phyloP scores from a whole-genome alignment of 2,329 filamentous ascomycete species.

The Thelonectria rubi region DNA sequence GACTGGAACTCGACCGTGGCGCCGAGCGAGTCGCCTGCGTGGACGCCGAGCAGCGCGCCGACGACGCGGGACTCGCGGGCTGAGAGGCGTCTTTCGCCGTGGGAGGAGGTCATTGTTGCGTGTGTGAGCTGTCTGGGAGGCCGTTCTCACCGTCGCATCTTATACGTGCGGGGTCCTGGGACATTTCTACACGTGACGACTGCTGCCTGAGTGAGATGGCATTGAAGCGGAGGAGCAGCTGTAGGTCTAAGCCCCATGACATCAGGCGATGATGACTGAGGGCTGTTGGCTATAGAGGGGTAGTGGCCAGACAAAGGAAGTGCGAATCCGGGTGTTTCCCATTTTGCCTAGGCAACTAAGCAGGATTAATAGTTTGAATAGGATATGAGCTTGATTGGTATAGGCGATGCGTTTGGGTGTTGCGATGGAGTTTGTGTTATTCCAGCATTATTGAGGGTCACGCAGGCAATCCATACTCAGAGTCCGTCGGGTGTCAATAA shows the following conservation, averaged over 20 bases:
- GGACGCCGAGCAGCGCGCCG: slow-evolving; percentile 57
- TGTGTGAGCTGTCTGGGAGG: too few relatives aligned
- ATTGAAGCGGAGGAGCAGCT: too few relatives aligned
- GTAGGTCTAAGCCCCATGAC: not conserved
- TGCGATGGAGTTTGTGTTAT: too few relatives aligned
- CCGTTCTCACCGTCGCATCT: too few relatives aligned
- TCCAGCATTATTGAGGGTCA: too few relatives aligned
- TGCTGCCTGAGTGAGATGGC: not conserved
- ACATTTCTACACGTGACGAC: not conserved
- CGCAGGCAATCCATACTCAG: too few relatives aligned
- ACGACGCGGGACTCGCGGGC: slow-evolving; percentile 45
- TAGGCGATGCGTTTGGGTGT: too few relatives aligned
- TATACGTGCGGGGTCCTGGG: not conserved
- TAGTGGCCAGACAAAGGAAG: not conserved
- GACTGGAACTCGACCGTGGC: slow-evolving; percentile 55
- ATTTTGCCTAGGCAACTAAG: too few relatives aligned
- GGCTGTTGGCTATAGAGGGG: not conserved
- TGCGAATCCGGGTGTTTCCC: too few relatives aligned
- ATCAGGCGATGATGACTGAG: not conserved
- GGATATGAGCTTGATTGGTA: too few relatives aligned
- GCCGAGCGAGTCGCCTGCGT: slow-evolving; percentile 58
- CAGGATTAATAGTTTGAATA: too few relatives aligned
- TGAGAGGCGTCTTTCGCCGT: slow-evolving; percentile 17
- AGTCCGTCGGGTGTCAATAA: too few relatives aligned
- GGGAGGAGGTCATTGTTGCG: slow-evolving; percentile 23